These are phyloP conservation scores for Stylonectria norvegica DNA, from an alignment of 2,329 filamentous ascomycete genomes.

Conservation along the genomic window DNA sequence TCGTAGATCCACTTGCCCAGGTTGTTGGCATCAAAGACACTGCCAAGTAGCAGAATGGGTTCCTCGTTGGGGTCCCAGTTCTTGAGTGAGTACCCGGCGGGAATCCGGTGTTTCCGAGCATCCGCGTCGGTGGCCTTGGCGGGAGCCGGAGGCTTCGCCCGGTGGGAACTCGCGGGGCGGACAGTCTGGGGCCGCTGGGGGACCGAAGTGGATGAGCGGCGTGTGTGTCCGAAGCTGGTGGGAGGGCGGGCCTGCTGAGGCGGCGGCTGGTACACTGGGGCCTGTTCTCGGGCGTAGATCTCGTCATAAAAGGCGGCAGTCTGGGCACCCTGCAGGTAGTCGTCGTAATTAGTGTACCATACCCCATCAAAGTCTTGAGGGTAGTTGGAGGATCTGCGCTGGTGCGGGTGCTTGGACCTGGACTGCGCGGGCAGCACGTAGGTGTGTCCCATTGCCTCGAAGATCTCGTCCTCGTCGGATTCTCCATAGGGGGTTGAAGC, in stretches of 20 bases:
- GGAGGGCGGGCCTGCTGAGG: conserved; percentile 39
- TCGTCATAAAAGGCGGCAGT: conserved; percentile 32
- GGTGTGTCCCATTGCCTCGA: conserved; percentile 52
- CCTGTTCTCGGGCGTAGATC: conserved; percentile 33
- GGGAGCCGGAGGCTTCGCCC: conserved; percentile 31
- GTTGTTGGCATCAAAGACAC: conserved; percentile 95
- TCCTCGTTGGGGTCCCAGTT: conserved; percentile 96
- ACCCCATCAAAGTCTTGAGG: conserved; percentile 45
- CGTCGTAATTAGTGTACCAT: conserved; percentile 57
- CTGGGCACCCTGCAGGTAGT: conserved; percentile 49
- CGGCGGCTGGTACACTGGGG: conserved; percentile 39
- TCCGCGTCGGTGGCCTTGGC: conserved; percentile 57
- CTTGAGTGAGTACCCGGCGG: conserved; percentile 88
- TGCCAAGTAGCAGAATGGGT: conserved; percentile 89
- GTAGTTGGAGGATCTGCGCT: conserved; percentile 33
- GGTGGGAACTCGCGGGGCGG: conserved; percentile 37
- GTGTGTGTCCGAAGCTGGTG: conserved; percentile 42
- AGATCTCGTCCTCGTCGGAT: conserved; percentile 61
- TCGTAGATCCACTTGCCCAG: conserved; percentile 99
- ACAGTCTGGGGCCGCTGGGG: conserved; percentile 53
- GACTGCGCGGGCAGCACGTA: conserved; percentile 52
- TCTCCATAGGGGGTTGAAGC: conserved; percentile 57
- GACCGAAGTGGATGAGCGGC: conserved; percentile 47
- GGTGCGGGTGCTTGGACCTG: conserved; percentile 35
- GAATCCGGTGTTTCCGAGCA: conserved; percentile 68